A percentile compares a stretch with the other conserved stretches of the same genome.
Conservation (phyloP, 345 rosid genomes). For the Mangifera indica region DNA sequence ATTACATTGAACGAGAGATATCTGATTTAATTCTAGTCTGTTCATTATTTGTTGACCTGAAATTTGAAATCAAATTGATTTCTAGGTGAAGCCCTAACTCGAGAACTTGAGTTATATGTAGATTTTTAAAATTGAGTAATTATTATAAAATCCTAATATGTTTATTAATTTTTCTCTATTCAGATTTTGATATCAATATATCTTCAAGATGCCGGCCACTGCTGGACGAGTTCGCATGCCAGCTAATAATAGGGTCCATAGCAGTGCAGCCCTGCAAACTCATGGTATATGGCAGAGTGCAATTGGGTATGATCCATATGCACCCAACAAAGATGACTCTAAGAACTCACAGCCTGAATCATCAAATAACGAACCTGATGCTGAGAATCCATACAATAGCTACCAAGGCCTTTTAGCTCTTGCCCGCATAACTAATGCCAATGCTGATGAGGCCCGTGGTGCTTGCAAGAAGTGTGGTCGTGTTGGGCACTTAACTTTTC, state of each 20-base stretch:
- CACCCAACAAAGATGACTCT: constrained; percentile 77
- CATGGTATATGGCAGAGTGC: constrained; percentile 99
- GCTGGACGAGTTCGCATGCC: constrained; percentile 99
- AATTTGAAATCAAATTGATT: not conserved
- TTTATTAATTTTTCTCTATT: not conserved
- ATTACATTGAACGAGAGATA: too few species aligned
- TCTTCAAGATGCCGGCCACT: constrained; percentile 89
- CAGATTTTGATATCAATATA: constrained; percentile 7
- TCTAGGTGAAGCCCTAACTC: not conserved
- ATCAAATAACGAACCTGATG: constrained; percentile 51
- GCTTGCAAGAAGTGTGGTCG: constrained; percentile 92
- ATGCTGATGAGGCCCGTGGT: constrained; percentile 86
- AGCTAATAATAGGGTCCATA: constrained; percentile 96
- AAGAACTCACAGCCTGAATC: constrained; percentile 44
- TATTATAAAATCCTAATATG: not conserved
- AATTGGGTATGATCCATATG: constrained; percentile 93
- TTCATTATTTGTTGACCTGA: not conserved
- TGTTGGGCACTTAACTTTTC: constrained; percentile 86
- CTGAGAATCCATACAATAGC: constrained; percentile 73
- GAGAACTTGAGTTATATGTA: not conserved
- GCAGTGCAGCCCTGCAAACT: constrained; percentile 96
- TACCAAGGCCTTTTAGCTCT: constrained; percentile 86
- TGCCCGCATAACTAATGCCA: constrained; percentile 71
- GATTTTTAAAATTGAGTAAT: not conserved
- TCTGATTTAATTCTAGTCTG: not conserved